phyloP scores from a whole-genome alignment of 2,329 filamentous ascomycete species.

The Apiospora phragmitis region DNA sequence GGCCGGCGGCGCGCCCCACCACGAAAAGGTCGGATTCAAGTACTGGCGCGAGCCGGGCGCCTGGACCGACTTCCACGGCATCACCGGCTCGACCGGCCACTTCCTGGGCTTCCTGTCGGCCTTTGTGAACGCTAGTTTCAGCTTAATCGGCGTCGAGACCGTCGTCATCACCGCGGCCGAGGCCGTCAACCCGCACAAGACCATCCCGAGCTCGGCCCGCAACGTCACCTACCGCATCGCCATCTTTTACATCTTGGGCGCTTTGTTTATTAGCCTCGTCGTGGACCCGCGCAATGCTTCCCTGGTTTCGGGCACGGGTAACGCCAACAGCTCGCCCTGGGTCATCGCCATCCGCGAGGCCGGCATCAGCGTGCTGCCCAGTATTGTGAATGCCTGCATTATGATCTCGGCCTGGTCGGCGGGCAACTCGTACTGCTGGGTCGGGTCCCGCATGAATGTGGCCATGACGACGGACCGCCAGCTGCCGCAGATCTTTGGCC shows the following conservation, averaged over 20 bases:
- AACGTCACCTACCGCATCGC: constrained; percentile 18
- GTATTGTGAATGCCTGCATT: constrained; percentile 50
- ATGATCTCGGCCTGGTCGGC: constrained; percentile 40
- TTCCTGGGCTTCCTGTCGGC: constrained; percentile 41
- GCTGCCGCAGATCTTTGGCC: constrained; percentile 37
- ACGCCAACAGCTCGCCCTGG: constrained; percentile 49
- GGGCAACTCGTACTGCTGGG: constrained; percentile 43
- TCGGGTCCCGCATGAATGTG: constrained; percentile 28
- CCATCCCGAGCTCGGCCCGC: constrained; percentile 35
- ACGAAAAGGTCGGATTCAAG: constrained; percentile 50
- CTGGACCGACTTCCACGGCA: constrained; percentile 43
- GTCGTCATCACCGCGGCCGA: constrained; percentile 40
- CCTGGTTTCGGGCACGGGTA: constrained; percentile 17
- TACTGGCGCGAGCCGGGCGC: constrained; percentile 53
- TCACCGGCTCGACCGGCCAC: constrained; percentile 31
- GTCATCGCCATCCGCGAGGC: constrained; percentile 65
- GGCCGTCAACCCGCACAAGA: constrained; percentile 37
- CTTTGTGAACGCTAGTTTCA: constrained; percentile 33
- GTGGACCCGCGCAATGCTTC: constrained; percentile 12
- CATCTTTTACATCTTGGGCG: constrained; percentile 21
- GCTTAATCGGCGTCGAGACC: constrained; percentile 34
- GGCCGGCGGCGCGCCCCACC: constrained; percentile 49
- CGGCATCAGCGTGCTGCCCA: constrained; percentile 59
- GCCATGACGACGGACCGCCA: constrained; percentile 18
- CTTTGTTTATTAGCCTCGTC: constrained; percentile 18